Percentiles rank a stretch among this genome's conserved stretches.
These are phyloP conservation scores for Pilobolus umbonatus DNA, from an alignment of 192 early-diverging fungal genomes.

Conservation along the genomic window DNA sequence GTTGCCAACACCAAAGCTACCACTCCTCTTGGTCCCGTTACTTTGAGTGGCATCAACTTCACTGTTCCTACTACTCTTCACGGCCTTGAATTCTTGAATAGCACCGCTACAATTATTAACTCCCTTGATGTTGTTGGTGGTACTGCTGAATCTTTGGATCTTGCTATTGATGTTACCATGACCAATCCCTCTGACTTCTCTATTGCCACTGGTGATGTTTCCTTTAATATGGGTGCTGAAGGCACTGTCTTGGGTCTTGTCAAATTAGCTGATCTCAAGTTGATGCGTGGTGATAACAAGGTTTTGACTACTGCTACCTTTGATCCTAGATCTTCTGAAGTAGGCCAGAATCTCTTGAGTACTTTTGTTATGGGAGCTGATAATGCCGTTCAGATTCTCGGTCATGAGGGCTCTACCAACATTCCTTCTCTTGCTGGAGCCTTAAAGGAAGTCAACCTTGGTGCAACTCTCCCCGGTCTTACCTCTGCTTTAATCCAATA, in stretches of 20 bases:
- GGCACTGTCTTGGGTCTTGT: conserved; percentile 44
- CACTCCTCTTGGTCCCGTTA: conserved; percentile 52
- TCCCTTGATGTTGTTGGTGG: conserved; percentile 50
- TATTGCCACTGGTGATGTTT: conserved; percentile 47
- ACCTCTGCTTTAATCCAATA: conserved; percentile 36
- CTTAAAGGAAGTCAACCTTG: conserved; percentile 37
- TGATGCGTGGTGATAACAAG: conserved; percentile 37
- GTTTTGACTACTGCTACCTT: conserved; percentile 36
- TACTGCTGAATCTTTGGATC: conserved; percentile 25
- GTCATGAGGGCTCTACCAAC: conserved; percentile 33
- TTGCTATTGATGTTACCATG: conserved; percentile 41
- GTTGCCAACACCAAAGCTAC: conserved; percentile 40
- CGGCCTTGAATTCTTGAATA: conserved; percentile 53
- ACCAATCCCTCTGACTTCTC: conserved; percentile 38
- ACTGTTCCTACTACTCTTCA: conserved; percentile 40
- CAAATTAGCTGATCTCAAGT: conserved; percentile 33
- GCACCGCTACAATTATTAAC: conserved; percentile 44
- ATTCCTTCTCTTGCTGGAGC: conserved; percentile 42
- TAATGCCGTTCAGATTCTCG: conserved; percentile 39
- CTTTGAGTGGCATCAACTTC: conserved; percentile 47
- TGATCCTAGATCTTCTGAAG: conserved; percentile 36
- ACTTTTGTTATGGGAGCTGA: conserved; percentile 42
- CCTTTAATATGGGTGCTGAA: conserved; percentile 36
- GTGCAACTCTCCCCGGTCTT: conserved; percentile 42
- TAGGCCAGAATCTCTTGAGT: conserved; percentile 41